Evolutionary conservation across 2,329 filamentous ascomycete species (phyloP), one percentile per base, ranked within the genome.

Genomic region (Coniosporium tulheliwenetii): DNA sequence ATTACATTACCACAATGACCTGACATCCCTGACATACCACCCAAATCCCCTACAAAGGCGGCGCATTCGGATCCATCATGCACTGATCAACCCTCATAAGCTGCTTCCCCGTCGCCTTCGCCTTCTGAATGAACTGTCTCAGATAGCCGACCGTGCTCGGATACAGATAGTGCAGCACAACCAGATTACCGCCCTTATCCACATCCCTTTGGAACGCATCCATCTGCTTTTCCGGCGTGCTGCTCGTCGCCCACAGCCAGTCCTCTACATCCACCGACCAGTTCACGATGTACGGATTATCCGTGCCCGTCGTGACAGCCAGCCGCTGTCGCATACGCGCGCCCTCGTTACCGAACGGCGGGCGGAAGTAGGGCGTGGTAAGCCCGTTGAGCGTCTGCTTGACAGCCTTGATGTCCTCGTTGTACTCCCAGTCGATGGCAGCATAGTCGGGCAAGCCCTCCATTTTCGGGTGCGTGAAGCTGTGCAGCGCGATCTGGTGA

Each of bases 221-320:
- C 10, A 80, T 59, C 58, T 82, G 79, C 50, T 76, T 75, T 61
- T 80, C 72, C 1, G 78, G 78, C 3, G 76, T 81, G 36, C 59
- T 51, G 0, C 66, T 70, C 52, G 69, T 60, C 1, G 75, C 77
- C 75, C 77, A 83, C 16, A 79, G 51, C 75, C 77, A 82, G 53
- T 83, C 79, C 61, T 82, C 75, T 30, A 81, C 73, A 50, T 83
- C 78, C 36, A 83, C 73, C 50, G 69, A 76, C 79, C 78, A 82
- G 54, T 75, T 75, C 39, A 81, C 69, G 36, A 81, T 70, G 47
- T 72, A 70, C 1, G 74, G 68, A 10, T 70, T 64, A 1, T 65
- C 60, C 14, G 70, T 65, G 12, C 54, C 56, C 3, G 57, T 46
- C 56, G 56, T 36, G 15, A 64, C 62, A 0, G 75, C 71, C 26